phyloP scores from a whole-genome alignment of 2,329 filamentous ascomycete genomes.

The Curvularia sp. region DNA sequence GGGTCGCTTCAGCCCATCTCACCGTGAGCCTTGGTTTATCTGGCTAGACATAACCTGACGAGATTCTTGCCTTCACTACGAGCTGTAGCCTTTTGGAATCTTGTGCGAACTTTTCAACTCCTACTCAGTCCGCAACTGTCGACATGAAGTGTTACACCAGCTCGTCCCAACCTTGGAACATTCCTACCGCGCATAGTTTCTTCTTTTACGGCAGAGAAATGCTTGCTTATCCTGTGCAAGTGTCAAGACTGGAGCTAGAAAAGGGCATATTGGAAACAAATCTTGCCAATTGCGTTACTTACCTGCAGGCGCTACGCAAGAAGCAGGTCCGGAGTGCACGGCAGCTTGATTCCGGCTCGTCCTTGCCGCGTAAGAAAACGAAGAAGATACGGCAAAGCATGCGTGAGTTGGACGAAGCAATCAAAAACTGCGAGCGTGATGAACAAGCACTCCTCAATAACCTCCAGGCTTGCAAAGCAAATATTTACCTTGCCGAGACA shows the following conservation, averaged over 20 bases:
- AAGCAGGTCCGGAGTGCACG: constrained; percentile 39
- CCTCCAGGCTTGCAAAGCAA: constrained; percentile 41
- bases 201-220: not conserved
- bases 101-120: not conserved
- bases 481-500: constrained; percentile 40
- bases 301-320: constrained; percentile 43
- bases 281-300: constrained; percentile 44
- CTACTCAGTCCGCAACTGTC: not conserved
- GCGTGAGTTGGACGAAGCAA: constrained; percentile 42
- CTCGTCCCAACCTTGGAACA: constrained; percentile 2
- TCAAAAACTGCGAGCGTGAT: constrained; percentile 42
- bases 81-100: not conserved
- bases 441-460: constrained; percentile 42
- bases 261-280: constrained; percentile 36
- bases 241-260: constrained; percentile 32
- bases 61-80: not conserved
- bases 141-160: constrained; percentile 4
- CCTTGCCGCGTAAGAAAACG: constrained; percentile 34
- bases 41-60: not conserved
- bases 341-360: constrained; percentile 23
- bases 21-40: not conserved
- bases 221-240: not conserved
- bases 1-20: not conserved
- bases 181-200: not conserved
- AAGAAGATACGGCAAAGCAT: constrained; percentile 42